Percentiles rank a stretch among this genome's conserved stretches.
phyloP scores from a whole-genome alignment of 2,329 filamentous ascomycete species.

The Talaromyces sp. region DNA sequence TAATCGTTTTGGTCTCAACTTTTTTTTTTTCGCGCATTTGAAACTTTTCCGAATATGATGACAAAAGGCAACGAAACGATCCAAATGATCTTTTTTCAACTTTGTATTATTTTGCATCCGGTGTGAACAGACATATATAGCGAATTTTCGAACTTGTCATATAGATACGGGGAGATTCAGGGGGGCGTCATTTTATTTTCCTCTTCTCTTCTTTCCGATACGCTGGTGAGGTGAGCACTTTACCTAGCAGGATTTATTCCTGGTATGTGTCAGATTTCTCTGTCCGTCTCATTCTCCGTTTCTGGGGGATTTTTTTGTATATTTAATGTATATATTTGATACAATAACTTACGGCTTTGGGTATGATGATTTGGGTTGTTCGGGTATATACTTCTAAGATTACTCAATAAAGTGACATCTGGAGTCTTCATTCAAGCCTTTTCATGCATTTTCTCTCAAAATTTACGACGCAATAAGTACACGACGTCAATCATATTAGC shows the following conservation, averaged over 20 bases:
- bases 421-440: not conserved
- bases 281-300: not conserved
- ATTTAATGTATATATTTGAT: constrained; percentile 5
- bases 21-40: not conserved
- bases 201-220: not conserved
- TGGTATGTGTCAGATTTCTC: not conserved
- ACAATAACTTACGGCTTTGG: not conserved
- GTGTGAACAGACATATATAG: not conserved
- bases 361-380: not conserved
- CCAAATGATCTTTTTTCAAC: not conserved
- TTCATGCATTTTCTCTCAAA: not conserved
- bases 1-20: not conserved
- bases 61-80: constrained; percentile 1
- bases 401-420: not conserved
- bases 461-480: not conserved
- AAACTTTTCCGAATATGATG: not conserved
- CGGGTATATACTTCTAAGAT: not conserved
- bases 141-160: not conserved
- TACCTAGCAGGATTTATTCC: not conserved
- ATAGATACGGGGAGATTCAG: not conserved
- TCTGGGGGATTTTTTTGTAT: not conserved
- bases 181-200: not conserved
- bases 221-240: no score
- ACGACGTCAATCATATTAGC: not conserved
- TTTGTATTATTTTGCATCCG: not conserved